Evolutionary conservation across 345 rosid genomes (phyloP).

Genomic region (Sisymbrium altissimum): DNA sequence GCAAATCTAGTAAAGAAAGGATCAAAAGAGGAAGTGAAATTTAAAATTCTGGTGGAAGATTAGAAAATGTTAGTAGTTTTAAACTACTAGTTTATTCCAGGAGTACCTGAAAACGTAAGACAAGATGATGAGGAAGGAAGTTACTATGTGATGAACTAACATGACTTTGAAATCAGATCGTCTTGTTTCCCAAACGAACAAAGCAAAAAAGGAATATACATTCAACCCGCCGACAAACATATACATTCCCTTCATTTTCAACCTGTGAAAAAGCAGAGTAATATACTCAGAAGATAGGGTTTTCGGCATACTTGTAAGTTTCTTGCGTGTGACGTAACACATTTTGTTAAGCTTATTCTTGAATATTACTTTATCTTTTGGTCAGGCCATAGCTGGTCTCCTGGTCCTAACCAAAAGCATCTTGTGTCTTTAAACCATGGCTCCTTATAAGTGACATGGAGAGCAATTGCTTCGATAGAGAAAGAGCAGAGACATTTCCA

Average conservation of each 20-base stretch:
- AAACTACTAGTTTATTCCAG: no score
- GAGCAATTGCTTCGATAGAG: constrained; percentile 57
- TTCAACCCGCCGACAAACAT: constrained; percentile 68
- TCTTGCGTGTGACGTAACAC: background rate
- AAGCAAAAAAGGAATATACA: constrained; percentile 60
- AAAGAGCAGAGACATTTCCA: constrained; percentile 80
- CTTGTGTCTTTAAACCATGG: constrained; percentile 78
- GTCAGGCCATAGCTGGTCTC: constrained; percentile 74
- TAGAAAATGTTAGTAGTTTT: background rate
- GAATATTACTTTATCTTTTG: constrained; percentile 64
- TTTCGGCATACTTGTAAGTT: background rate
- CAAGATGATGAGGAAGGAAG: constrained; percentile 44
- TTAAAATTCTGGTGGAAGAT: background rate
- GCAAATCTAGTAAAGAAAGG: constrained; percentile 45
- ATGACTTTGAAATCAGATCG: constrained; percentile 62
- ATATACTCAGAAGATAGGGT: background rate
- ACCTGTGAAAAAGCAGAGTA: constrained; percentile 28
- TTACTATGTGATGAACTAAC: constrained; percentile 66
- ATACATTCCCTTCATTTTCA: constrained; percentile 67
- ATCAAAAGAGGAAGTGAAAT: background rate
- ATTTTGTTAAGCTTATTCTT: background rate
- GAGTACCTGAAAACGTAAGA: constrained; percentile 68
- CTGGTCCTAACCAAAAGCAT: constrained; percentile 82
- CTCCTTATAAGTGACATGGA: constrained; percentile 58
- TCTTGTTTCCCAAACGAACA: constrained; percentile 84